Evolutionary conservation across 495 filamentous ascomycete genomes (phyloP).

Genomic region (Lentithecium fluviatile): DNA sequence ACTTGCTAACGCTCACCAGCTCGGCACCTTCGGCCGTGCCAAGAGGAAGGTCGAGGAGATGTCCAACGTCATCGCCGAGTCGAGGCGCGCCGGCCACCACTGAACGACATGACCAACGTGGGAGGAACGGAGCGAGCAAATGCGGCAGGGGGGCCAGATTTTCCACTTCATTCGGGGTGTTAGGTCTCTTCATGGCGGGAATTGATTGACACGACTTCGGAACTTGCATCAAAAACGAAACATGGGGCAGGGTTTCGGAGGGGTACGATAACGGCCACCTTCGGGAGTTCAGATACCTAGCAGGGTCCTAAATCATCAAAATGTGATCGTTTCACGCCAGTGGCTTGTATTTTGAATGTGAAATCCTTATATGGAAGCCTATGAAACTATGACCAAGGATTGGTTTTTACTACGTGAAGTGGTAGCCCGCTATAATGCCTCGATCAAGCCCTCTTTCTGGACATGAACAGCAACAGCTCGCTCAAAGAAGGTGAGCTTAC

Average conservation of each 20-base stretch:
- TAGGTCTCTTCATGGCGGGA: slow-evolving; percentile 18
- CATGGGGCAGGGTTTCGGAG: slow-evolving; percentile 18
- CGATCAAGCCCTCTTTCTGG: no score
- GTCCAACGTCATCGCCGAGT: slow-evolving; percentile 93
- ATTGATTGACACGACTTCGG: slow-evolving; percentile 13
- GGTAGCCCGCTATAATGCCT: no score
- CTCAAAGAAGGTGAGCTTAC: no score
- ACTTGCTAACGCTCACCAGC: slow-evolving; percentile 37
- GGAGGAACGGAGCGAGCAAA: background rate
- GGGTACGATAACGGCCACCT: background rate
- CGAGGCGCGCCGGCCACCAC: slow-evolving; percentile 81
- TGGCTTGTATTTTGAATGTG: background rate
- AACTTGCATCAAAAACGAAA: background rate
- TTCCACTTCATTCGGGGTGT: slow-evolving; percentile 29
- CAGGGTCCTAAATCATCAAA: slow-evolving; percentile 5
- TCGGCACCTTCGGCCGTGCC: slow-evolving; percentile 94
- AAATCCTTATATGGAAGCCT: background rate
- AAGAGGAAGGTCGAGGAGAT: slow-evolving; percentile 99
- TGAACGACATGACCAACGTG: slow-evolving; percentile 2
- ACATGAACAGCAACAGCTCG: no score
- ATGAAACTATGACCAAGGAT: background rate
- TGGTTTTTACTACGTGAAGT: background rate
- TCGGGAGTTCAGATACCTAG: slow-evolving; percentile 6
- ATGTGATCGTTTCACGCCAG: slow-evolving; percentile 20
- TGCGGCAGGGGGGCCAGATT: background rate